Evolutionary conservation across 371 early-diverging fungal species (phyloP), one percentile per base, ranked within the genome.

Genomic region (Mucor saturninus): DNA sequence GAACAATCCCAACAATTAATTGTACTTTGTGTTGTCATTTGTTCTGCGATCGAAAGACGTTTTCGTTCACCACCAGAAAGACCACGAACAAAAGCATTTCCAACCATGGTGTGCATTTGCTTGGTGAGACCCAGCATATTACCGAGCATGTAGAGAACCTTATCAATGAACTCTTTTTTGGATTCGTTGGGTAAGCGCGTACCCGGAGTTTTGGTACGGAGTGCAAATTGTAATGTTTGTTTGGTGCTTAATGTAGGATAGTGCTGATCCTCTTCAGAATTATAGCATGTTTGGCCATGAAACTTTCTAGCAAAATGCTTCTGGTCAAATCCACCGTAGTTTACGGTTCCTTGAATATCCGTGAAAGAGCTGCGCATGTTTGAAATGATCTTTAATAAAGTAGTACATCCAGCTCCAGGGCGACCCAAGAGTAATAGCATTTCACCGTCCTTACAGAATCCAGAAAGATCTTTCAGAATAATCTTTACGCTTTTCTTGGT

Each of bases 41-140:
- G 93, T 69, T 90, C 90, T 29, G 91, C 95, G 56, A 95, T 92
- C 4, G 88, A 85, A 13, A 92, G 78, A 65, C 97, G 88, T 85
- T 95, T 95, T 57, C 91, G 83, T 77, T 89, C 94, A 58, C 95
- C 96, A 63, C 90, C 96, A 10, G 89, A 88, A 29, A 93, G 73
- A 62, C 95, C 94, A 58, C 92, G 90, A 43, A 90, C 73, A 56
- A 85, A 87, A 1, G 88, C 91, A 71, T 93, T 89, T 29, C 96
- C 96, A 13, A 95, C 91, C 52, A 89, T 77, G 2, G 92, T 89
- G 71, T 94, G 75, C 56, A 87, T 81, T 67, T 88, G 89, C 65
- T 88, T 86, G 38, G 85, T 84, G 26, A 93, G 74, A 35, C 91
- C 89, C 31, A 90, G 78, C 81, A 89, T 86, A 64, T 81, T 79